These are phyloP conservation scores for Nannizziopsis barbatae DNA, from an alignment of 2,329 filamentous ascomycete species.

Conservation along the genomic window DNA sequence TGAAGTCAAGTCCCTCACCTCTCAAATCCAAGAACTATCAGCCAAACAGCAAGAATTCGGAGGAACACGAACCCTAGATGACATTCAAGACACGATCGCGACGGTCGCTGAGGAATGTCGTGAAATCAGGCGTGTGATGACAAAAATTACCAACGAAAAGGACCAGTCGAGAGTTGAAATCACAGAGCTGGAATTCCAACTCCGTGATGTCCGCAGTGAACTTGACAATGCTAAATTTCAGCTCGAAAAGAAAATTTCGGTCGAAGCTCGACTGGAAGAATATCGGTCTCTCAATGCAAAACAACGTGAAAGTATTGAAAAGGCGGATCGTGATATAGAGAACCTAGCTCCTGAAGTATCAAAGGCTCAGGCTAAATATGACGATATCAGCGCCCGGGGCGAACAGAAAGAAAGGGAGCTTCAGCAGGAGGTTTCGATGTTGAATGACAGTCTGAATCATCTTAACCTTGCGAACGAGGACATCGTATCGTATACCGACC, in stretches of 20 bases:
- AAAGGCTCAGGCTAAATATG: conserved; percentile 62
- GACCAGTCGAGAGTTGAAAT: conserved; percentile 60
- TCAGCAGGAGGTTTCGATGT: conserved; percentile 56
- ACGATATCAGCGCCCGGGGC: conserved; percentile 63
- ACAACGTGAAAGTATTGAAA: conserved; percentile 58
- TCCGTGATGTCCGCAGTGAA: conserved; percentile 62
- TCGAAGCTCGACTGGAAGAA: conserved; percentile 61
- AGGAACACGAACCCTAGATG: conserved; percentile 59
- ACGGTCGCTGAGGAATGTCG: conserved; percentile 56
- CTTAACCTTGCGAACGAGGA: conserved; percentile 64
- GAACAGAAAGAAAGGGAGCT: conserved; percentile 61
- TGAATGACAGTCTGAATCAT: conserved; percentile 65
- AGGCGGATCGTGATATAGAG: conserved; percentile 62
- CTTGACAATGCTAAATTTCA: conserved; percentile 60
- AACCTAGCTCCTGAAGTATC: conserved; percentile 63
- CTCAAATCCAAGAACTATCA: conserved; percentile 62
- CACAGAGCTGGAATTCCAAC: conserved; percentile 61
- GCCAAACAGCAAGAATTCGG: conserved; percentile 62
- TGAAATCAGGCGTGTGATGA: conserved; percentile 50
- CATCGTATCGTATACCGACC: conserved; percentile 67
- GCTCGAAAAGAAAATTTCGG: conserved; percentile 66
- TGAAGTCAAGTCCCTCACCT: conserved; percentile 60
- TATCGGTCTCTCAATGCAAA: conserved; percentile 56
- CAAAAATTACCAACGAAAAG: conserved; percentile 56
- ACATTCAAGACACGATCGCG: conserved; percentile 68